Percentiles rank a stretch among this genome's conserved stretches.
These are phyloP conservation scores for Pugionium cornutum DNA, from an alignment of 345 rosid genomes.

Conservation along the genomic window DNA sequence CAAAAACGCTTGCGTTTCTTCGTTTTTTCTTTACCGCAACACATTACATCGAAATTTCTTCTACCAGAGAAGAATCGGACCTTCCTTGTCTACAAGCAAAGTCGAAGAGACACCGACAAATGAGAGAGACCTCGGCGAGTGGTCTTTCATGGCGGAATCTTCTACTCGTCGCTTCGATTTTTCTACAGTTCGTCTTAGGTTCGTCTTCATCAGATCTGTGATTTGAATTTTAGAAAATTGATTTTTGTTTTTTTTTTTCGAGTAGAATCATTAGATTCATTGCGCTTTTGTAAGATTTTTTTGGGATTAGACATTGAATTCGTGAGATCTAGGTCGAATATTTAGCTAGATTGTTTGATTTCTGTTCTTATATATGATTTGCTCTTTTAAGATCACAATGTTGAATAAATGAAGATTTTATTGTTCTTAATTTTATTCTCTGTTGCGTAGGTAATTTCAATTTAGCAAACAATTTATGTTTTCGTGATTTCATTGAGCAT, in stretches of 20 bases:
- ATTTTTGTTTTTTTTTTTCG: background rate
- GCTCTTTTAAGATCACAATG: background rate
- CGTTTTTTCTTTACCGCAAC: too few relatives aligned
- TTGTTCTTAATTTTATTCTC: too few relatives aligned
- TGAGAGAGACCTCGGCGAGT: slow-evolving; percentile 27
- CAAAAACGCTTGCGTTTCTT: too few relatives aligned
- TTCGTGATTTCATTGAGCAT: background rate
- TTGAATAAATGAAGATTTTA: too few relatives aligned
- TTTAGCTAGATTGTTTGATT: background rate
- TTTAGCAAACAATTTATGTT: background rate
- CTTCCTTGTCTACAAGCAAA: slow-evolving; percentile 18
- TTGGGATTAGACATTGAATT: background rate
- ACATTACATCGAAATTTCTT: too few relatives aligned
- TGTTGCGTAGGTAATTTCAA: background rate
- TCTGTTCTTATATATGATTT: background rate
- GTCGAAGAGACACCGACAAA: background rate
- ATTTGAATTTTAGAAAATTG: background rate
- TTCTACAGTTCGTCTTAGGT: slow-evolving; percentile 59
- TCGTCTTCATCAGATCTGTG: slow-evolving; percentile 40
- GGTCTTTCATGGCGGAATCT: slow-evolving; percentile 27
- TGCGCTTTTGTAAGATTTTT: background rate
- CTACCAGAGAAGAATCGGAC: background rate
- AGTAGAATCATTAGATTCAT: slow-evolving; percentile 5
- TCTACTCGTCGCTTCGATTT: slow-evolving; percentile 47
- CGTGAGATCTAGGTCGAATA: background rate